Evolutionary conservation across 2,329 filamentous ascomycete genomes (phyloP).

Genomic region (Knoxdaviesia capensis): DNA sequence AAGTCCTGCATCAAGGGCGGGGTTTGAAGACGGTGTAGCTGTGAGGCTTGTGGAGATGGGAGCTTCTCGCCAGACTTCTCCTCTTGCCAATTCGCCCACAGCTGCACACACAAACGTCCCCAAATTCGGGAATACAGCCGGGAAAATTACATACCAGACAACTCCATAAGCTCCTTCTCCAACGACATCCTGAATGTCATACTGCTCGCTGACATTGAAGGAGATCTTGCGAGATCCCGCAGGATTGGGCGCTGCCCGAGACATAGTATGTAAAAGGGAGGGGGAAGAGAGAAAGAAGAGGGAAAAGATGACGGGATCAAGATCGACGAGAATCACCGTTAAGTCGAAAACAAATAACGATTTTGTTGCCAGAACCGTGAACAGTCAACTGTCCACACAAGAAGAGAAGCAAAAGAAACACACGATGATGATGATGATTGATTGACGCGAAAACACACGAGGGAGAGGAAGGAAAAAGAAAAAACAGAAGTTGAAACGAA

Average conservation of each 20-base stretch:
- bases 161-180: slow-evolving; percentile 97
- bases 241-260: slow-evolving; percentile 35
- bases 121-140: too few species aligned
- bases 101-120: background rate
- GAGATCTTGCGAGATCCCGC: slow-evolving; percentile 78
- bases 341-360: background rate
- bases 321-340: background rate
- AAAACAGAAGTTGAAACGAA: background rate
- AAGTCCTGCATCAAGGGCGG: too few species aligned
- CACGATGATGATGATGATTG: background rate
- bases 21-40: too few species aligned
- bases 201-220: slow-evolving; percentile 98
- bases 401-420: slow-evolving; percentile 1
- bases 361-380: too few species aligned
- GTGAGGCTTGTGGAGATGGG: too few species aligned
- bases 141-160: slow-evolving; percentile 56
- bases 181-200: slow-evolving; percentile 98
- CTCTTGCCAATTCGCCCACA: too few species aligned
- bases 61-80: too few species aligned
- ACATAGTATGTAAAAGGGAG: slow-evolving; percentile 19
- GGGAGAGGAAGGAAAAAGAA: background rate
- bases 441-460: background rate
- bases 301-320: slow-evolving; percentile 2
- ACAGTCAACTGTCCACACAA: background rate
- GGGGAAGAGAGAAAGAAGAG: slow-evolving; percentile 3